These are phyloP conservation scores for Somion occarium DNA, from an alignment of 1,284 basidiomycete genomes.

Conservation along the genomic window DNA sequence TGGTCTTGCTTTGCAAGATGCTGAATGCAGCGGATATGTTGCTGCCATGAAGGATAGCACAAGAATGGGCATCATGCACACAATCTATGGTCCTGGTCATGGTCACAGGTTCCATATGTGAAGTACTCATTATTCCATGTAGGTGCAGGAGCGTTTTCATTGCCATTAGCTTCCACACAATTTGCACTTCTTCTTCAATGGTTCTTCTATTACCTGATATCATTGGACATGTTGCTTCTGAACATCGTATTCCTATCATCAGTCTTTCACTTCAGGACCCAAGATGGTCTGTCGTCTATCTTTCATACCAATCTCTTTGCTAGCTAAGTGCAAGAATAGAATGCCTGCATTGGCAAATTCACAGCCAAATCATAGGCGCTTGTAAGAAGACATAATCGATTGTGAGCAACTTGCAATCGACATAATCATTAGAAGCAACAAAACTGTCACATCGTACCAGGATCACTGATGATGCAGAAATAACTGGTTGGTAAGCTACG, in stretches of 20 bases:
- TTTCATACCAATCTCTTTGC: too few relatives aligned
- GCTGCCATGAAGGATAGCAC: constrained; percentile 40
- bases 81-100: constrained; percentile 29
- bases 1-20: constrained; percentile 55
- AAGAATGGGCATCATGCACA: constrained; percentile 65
- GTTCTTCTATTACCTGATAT: constrained; percentile 65
- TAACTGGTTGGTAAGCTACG: too few relatives aligned
- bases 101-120: not conserved
- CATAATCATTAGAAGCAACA: too few relatives aligned
- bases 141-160: constrained; percentile 56
- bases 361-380: too few relatives aligned
- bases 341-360: too few relatives aligned
- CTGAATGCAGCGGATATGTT: constrained; percentile 53
- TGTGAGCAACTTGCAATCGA: too few relatives aligned
- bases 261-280: constrained; percentile 51
- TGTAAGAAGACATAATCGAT: too few relatives aligned
- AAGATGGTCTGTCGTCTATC: constrained; percentile 39
- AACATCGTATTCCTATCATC: constrained; percentile 37
- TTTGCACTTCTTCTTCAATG: constrained; percentile 47
- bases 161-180: constrained; percentile 62
- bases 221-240: constrained; percentile 47
- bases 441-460: too few relatives aligned
- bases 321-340: too few relatives aligned
- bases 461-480: too few relatives aligned
- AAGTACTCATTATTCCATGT: not conserved